Conservation (phyloP, 1,139 yeast genomes). For the Hemisphaericaspora xylofermentans region DNA sequence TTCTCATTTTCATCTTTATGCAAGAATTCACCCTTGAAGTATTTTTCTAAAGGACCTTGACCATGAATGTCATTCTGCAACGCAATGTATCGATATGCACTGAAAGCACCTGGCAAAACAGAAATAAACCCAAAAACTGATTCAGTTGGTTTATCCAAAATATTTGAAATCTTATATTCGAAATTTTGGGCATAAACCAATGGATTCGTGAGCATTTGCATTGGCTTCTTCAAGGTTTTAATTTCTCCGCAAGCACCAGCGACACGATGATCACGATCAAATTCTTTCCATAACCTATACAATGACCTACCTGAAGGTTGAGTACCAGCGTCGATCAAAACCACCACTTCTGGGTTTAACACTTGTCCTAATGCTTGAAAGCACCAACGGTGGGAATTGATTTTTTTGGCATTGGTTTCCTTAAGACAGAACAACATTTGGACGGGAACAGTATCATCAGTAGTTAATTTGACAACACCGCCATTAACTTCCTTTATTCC, state of each 20-base stretch:
- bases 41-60: constrained; percentile 72
- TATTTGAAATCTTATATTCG: constrained; percentile 80
- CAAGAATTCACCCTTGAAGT: constrained; percentile 75
- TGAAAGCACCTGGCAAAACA: constrained; percentile 83
- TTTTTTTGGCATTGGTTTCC: constrained; percentile 72
- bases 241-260: constrained; percentile 92
- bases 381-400: constrained; percentile 84
- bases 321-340: constrained; percentile 79
- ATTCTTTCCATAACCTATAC: constrained; percentile 72
- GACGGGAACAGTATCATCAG: constrained; percentile 59
- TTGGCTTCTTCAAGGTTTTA: constrained; percentile 63
- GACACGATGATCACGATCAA: constrained; percentile 63
- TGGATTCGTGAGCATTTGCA: constrained; percentile 61
- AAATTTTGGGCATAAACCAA: constrained; percentile 83
- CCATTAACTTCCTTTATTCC: constrained; percentile 67
- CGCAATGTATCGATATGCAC: constrained; percentile 79
- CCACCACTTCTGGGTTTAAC: constrained; percentile 66
- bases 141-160: constrained; percentile 81
- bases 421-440: constrained; percentile 77
- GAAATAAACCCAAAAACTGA: constrained; percentile 79
- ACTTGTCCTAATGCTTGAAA: constrained; percentile 77
- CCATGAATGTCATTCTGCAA: constrained; percentile 58
- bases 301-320: constrained; percentile 72
- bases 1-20: constrained; percentile 45
- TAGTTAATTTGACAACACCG: constrained; percentile 50